A percentile compares a stretch with the other conserved stretches of the same genome.
Conservation (phyloP, 345 rosid genomes). For the Sapria himalayana region DNA sequence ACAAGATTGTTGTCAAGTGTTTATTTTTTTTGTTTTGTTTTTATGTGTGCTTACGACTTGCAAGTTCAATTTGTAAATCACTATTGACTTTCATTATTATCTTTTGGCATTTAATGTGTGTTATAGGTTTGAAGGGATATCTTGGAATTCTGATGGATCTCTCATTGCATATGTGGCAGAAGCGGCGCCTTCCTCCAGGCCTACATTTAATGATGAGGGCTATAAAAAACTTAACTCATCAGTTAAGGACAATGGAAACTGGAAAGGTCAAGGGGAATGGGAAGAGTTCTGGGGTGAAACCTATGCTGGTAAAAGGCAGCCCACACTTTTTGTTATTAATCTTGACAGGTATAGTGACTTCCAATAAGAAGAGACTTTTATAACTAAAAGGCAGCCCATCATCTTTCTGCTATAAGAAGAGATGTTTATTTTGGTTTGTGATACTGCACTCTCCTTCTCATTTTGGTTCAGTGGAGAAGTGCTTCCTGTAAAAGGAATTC, state of each 20-base stretch:
- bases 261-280: constrained; percentile 97
- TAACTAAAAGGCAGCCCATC: too few relatives aligned
- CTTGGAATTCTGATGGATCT: constrained; percentile 76
- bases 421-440: constrained; percentile 2
- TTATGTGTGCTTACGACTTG: too few relatives aligned
- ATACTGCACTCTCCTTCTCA: constrained; percentile 4
- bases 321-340: constrained; percentile 46
- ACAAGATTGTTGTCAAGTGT: too few relatives aligned
- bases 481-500: constrained; percentile 39
- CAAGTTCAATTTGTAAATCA: too few relatives aligned
- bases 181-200: constrained; percentile 41
- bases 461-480: constrained; percentile 45
- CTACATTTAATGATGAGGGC: constrained; percentile 36
- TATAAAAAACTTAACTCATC: constrained; percentile 27
- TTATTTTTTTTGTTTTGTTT: too few relatives aligned
- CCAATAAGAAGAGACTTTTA: too few relatives aligned
- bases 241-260: constrained; percentile 42
- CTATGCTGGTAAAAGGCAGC: constrained; percentile 69
- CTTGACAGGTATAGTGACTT: constrained; percentile 27
- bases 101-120: too few relatives aligned
- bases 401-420: constrained; percentile 5
- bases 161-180: constrained; percentile 70
- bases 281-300: constrained; percentile 97
- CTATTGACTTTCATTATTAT: too few relatives aligned
- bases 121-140: constrained; percentile 88